These are phyloP conservation scores for Diplogelasinospora grovesii DNA, from an alignment of 495 filamentous ascomycete species.

Conservation along the genomic window DNA sequence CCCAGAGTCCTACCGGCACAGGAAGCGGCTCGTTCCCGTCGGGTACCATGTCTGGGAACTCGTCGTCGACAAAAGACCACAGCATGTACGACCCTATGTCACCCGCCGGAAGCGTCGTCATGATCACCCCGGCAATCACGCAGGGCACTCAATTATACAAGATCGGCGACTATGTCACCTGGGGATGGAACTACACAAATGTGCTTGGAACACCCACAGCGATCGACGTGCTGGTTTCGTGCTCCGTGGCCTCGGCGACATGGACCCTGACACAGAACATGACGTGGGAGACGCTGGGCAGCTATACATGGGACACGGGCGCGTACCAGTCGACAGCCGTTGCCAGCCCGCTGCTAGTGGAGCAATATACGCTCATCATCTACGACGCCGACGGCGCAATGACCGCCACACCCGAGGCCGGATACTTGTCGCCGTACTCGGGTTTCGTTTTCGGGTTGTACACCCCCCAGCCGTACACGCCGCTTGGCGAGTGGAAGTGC, in stretches of 20 bases:
- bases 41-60: slow-evolving; percentile 20
- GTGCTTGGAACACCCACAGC: slow-evolving; percentile 67
- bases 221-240: slow-evolving; percentile 76
- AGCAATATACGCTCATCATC: slow-evolving; percentile 78
- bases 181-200: slow-evolving; percentile 93
- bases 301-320: slow-evolving; percentile 70
- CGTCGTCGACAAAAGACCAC: slow-evolving; percentile 31
- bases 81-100: slow-evolving; percentile 52
- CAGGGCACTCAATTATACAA: slow-evolving; percentile 72
- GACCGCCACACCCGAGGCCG: slow-evolving; percentile 57
- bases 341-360: slow-evolving; percentile 53
- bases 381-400: slow-evolving; percentile 62
- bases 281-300: slow-evolving; percentile 37
- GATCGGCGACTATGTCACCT: slow-evolving; percentile 74
- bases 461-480: slow-evolving; percentile 54
- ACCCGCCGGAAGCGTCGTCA: slow-evolving; percentile 67
- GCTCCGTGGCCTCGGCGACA: slow-evolving; percentile 44
- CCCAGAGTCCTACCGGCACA: slow-evolving; percentile 7
- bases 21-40: slow-evolving; percentile 20
- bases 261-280: slow-evolving; percentile 50
- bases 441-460: slow-evolving; percentile 80
- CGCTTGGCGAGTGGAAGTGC: slow-evolving; percentile 52
- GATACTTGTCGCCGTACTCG: slow-evolving; percentile 61
- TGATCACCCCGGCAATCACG: slow-evolving; percentile 63
- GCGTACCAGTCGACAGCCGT: slow-evolving; percentile 58